Percentiles rank a stretch among this genome's conserved stretches.
These are phyloP conservation scores for Bothia castanella DNA, from an alignment of 1,284 basidiomycete species.

Conservation along the genomic window DNA sequence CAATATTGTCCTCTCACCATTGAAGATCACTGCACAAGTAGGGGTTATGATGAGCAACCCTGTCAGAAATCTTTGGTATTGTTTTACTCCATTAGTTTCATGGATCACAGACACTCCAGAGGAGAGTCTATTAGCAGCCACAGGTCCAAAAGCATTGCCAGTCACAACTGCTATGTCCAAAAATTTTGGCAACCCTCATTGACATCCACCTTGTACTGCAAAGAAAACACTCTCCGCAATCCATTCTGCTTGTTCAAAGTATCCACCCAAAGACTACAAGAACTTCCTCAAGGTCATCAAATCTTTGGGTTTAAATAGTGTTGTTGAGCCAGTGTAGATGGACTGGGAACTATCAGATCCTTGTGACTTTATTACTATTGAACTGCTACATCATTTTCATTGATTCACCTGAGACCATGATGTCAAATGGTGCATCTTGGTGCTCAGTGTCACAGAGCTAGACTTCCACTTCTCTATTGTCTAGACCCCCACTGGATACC, in stretches of 20 bases:
- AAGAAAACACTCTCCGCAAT: background rate
- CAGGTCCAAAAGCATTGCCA: background rate
- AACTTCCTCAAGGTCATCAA: background rate
- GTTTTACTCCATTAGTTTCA: constrained; percentile 4
- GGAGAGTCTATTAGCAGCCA: background rate
- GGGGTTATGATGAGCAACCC: constrained; percentile 32
- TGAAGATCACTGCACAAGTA: constrained; percentile 29
- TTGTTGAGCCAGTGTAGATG: constrained; percentile 10
- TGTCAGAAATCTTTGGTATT: constrained; percentile 13
- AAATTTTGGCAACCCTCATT: constrained; percentile 1
- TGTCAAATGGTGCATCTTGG: constrained; percentile 8
- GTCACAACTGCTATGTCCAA: constrained; percentile 7
- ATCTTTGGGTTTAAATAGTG: constrained; percentile 7
- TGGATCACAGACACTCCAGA: constrained; percentile 11
- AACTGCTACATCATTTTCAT: background rate
- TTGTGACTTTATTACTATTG: constrained; percentile 1
- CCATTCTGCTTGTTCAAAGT: background rate
- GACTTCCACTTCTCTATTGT: constrained; percentile 10
- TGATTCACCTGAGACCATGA: constrained; percentile 9
- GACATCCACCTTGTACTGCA: constrained; percentile 2
- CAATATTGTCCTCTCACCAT: constrained; percentile 28
- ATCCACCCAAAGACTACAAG: background rate
- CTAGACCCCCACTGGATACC: background rate
- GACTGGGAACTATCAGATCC: constrained; percentile 10
- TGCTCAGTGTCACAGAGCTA: constrained; percentile 3